Percentiles rank a stretch among this genome's conserved stretches.
phyloP scores from a whole-genome alignment of 78 protist species.

The Dictyostelium brefeldianum region DNA sequence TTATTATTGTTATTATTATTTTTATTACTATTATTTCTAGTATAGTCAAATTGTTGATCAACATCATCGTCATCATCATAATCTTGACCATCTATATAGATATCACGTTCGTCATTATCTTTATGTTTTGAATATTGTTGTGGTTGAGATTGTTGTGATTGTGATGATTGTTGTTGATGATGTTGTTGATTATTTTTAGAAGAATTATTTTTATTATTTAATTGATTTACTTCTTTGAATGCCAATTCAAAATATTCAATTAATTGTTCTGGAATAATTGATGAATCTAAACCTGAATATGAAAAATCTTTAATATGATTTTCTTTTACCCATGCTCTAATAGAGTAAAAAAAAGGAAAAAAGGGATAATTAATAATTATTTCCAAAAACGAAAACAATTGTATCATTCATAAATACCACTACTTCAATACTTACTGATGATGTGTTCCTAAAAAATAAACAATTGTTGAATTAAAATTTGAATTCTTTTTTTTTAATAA shows the following conservation, averaged over 20 bases:
- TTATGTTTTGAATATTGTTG: neutral
- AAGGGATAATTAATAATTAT: too few species aligned
- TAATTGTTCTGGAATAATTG: conserved; percentile 6
- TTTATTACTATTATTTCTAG: neutral
- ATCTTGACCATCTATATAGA: neutral
- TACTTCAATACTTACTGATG: conserved; percentile 46
- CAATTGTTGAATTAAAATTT: conserved; percentile 21
- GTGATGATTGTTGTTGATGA: too few species aligned
- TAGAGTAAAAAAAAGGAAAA: neutral
- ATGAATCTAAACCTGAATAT: neutral
- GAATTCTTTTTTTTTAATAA: conserved; percentile 19
- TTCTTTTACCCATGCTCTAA: conserved; percentile 48
- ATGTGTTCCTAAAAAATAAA: conserved; percentile 51
- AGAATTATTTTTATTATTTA: neutral
- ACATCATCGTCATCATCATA: neutral
- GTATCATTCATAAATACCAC: too few species aligned
- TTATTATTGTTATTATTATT: neutral
- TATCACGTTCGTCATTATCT: conserved; percentile 2
- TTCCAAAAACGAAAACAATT: too few species aligned
- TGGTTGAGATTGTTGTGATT: neutral
- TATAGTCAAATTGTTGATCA: neutral
- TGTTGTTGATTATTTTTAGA: neutral
- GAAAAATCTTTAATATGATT: conserved; percentile 39
- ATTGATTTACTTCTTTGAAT: conserved; percentile 35
- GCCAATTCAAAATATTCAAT: conserved; percentile 26